Evolutionary conservation across 805 yeast species (phyloP).

Genomic region (Suhomyces tanzawaensis): DNA sequence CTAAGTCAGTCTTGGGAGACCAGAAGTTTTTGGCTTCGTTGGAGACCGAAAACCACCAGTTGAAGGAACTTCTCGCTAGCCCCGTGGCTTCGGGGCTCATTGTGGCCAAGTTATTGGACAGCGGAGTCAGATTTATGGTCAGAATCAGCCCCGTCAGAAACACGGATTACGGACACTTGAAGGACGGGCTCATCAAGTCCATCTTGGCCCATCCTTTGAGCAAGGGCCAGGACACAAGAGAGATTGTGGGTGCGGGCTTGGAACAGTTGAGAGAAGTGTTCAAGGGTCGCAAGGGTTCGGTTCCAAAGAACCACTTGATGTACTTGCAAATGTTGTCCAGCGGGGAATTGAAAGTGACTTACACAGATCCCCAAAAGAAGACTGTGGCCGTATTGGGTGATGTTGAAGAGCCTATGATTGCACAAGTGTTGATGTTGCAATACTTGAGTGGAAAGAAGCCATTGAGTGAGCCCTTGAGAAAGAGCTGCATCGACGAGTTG

Average conservation of each 20-base stretch:
- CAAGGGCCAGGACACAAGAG: constrained; percentile 35
- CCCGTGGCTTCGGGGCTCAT: constrained; percentile 51
- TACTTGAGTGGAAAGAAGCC: constrained; percentile 73
- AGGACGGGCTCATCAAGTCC: constrained; percentile 86
- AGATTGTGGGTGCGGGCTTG: constrained; percentile 54
- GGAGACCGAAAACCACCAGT: constrained; percentile 7
- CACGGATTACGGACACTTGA: constrained; percentile 85
- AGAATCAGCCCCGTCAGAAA: constrained; percentile 84
- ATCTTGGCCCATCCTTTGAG: constrained; percentile 65
- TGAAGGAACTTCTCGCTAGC: constrained; percentile 40
- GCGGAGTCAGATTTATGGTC: constrained; percentile 62
- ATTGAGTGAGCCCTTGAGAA: constrained; percentile 54
- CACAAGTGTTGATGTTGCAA: constrained; percentile 68
- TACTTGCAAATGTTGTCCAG: constrained; percentile 52
- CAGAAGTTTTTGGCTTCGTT: neutral
- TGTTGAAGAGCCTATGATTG: constrained; percentile 59
- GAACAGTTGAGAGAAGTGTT: constrained; percentile 64
- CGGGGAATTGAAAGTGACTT: constrained; percentile 20
- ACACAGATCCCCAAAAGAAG: constrained; percentile 30
- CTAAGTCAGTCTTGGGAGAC: constrained; percentile 8
- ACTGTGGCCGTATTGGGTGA: constrained; percentile 47
- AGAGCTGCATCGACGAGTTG: constrained; percentile 39
- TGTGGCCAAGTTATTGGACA: constrained; percentile 54
- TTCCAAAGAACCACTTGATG: constrained; percentile 70
- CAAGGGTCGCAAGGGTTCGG: constrained; percentile 59